Percentiles rank a stretch among this genome's conserved stretches.
These are phyloP conservation scores for Trichoderma aggressivum DNA, from an alignment of 2,329 filamentous ascomycete species.

Conservation along the genomic window DNA sequence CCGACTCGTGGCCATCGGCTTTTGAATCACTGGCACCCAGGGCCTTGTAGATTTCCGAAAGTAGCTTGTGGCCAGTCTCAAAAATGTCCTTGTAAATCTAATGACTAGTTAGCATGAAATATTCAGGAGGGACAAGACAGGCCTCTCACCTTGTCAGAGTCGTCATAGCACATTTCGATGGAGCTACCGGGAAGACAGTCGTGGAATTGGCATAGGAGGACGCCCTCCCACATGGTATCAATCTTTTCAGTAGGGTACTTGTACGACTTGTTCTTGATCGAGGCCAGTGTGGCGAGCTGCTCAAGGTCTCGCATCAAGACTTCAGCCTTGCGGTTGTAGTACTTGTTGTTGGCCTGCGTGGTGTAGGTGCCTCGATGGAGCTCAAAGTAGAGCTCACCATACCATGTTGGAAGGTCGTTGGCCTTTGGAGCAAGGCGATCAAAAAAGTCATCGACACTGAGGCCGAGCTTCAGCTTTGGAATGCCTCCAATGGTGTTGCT, in stretches of 20 bases:
- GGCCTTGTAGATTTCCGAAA: conserved; percentile 64
- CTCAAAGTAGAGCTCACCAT: conserved; percentile 97
- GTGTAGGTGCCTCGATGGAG: conserved; percentile 96
- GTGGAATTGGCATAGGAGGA: conserved; percentile 93
- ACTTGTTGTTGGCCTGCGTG: conserved; percentile 95
- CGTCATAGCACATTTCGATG: conserved; percentile 98
- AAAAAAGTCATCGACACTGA: conserved; percentile 93
- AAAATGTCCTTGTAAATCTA: conserved; percentile 81
- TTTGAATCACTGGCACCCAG: conserved; percentile 58
- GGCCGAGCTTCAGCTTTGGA: conserved; percentile 83
- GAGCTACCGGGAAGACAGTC: conserved; percentile 92
- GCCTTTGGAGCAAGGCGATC: conserved; percentile 77
- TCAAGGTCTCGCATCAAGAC: conserved; percentile 84
- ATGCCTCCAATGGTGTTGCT: conserved; percentile 77
- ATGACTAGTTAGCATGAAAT: background rate
- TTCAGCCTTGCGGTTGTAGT: conserved; percentile 85
- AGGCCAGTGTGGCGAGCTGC: conserved; percentile 80
- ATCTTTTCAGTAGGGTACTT: conserved; percentile 93
- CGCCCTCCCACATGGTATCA: conserved; percentile 91
- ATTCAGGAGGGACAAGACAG: background rate
- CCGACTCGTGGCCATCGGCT: conserved; percentile 43
- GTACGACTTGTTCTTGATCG: conserved; percentile 68
- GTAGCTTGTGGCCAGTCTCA: conserved; percentile 66
- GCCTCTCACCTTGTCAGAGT: conserved; percentile 69
- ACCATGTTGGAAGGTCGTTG: conserved; percentile 84